Evolutionary conservation across 768 basidiomycete genomes (phyloP), one percentile per base, ranked within the genome.

Genomic region (Termitomyces bulborhizus): DNA sequence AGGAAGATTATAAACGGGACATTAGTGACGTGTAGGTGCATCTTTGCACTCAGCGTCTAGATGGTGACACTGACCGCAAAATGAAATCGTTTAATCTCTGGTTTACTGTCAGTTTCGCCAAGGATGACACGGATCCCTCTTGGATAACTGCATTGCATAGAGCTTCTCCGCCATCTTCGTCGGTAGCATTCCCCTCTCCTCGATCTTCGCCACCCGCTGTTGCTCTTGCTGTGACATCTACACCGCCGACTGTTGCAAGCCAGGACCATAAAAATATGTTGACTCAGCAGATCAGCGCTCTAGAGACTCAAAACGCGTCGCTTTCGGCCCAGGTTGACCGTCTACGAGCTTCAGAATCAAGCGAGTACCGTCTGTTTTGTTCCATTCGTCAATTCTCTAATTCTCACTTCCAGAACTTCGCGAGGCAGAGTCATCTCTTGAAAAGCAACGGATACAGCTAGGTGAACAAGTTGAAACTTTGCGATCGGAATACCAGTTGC

Each of bases 131-230:
- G 26, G 78, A 82, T 64, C 65, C 72, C 32, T 73, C 73, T 56
- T 89, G 88, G 88, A 60, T 90, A 44, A 73, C 80, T 40, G 80
- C 83, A 24, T 72, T 89, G 51, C 71, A 82, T 31, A 79, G 75
- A 56, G 69, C 68, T 41, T 65, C 69, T 42, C 65, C 74, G 12
- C 74, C 76, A 56, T 69, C 73, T 41, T 60, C 47, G 11, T 55
- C 52, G n/a, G 42, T 55, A n/a, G 46, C 57, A 21, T 58, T 58
- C 44, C 56, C 54, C 51, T 57, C 57, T 58, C 16, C 60, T 15
- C 18, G 21, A 9, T 21, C 53, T 53, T 37, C 51, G 12, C 31
- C 53, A 34, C 47, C 42, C 15, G 43, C 50, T 27, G 40, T 41
- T 32, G 36, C 51, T 18, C 57, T 61, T 15, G 52, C 60, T 40